Evolutionary conservation across 75 land plant species (phyloP).

Genomic region (Picea glauca): DNA sequence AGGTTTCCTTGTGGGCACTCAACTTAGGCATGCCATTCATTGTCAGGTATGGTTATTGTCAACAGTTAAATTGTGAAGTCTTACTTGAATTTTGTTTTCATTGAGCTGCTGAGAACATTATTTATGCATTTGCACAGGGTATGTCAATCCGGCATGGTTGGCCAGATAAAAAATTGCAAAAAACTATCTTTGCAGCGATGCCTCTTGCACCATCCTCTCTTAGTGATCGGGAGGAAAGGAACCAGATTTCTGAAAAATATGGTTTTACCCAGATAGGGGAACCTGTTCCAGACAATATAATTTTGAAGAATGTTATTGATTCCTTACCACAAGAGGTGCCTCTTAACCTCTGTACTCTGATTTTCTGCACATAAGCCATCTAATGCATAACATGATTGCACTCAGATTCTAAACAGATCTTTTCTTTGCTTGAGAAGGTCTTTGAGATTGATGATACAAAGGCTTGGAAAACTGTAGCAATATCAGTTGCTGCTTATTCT

Average conservation of each 20-base stretch:
- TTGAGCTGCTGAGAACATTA: too few species aligned
- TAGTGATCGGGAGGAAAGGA: conserved; percentile 46
- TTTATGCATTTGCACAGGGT: not conserved
- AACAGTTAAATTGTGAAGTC: too few species aligned
- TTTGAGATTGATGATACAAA: conserved; percentile 87
- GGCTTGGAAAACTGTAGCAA: conserved; percentile 82
- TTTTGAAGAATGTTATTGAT: conserved; percentile 72
- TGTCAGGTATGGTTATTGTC: too few species aligned
- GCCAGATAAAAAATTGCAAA: not conserved
- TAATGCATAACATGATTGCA: not conserved
- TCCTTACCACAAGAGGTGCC: conserved; percentile 75
- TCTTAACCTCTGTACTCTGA: not conserved
- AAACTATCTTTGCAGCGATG: conserved; percentile 19
- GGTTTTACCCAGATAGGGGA: conserved; percentile 92
- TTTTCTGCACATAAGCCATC: conserved; percentile 8
- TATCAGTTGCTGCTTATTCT: conserved; percentile 67
- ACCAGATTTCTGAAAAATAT: conserved; percentile 63
- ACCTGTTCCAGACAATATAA: conserved; percentile 74
- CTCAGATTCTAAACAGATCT: not conserved
- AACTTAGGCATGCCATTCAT: too few species aligned
- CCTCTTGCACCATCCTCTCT: conserved; percentile 42
- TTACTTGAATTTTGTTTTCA: too few species aligned
- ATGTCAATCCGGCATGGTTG: not conserved
- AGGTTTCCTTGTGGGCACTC: too few species aligned
- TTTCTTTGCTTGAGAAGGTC: conserved; percentile 38